Evolutionary conservation across 2,329 filamentous ascomycete genomes (phyloP).

Genomic region (Triangularia setosa): DNA sequence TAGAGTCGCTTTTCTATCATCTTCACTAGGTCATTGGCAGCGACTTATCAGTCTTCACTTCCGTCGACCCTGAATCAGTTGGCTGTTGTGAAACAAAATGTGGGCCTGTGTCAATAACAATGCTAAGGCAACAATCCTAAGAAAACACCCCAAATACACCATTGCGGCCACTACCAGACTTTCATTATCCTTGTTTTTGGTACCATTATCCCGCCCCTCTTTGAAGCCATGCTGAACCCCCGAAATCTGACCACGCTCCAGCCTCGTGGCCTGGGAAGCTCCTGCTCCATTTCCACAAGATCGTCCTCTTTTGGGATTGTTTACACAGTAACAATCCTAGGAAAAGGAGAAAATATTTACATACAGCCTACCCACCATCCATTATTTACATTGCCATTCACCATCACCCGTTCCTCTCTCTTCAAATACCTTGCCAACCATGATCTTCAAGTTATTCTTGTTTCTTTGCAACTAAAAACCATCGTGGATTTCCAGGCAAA

Average conservation of each 20-base stretch:
- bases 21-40: neutral
- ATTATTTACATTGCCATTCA: neutral
- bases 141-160: neutral
- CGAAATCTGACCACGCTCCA: neutral
- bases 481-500: neutral
- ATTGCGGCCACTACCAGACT: conserved; percentile 7
- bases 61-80: neutral
- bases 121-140: conserved; percentile 24
- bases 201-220: conserved; percentile 11
- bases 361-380: neutral
- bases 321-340: neutral
- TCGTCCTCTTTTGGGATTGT: neutral
- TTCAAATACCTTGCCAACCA: neutral
- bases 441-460: neutral
- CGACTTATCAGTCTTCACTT: conserved; percentile 14
- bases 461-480: neutral
- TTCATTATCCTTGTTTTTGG: neutral
- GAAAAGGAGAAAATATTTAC: neutral
- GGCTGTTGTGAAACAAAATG: conserved; percentile 4
- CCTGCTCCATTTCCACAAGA: neutral
- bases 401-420: neutral
- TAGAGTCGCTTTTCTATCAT: neutral
- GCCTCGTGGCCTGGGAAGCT: neutral
- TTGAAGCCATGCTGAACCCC: neutral
- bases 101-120: conserved; percentile 19